These are phyloP conservation scores for Voacanga thouarsii DNA, from an alignment of 257 asterid species.

Conservation along the genomic window DNA sequence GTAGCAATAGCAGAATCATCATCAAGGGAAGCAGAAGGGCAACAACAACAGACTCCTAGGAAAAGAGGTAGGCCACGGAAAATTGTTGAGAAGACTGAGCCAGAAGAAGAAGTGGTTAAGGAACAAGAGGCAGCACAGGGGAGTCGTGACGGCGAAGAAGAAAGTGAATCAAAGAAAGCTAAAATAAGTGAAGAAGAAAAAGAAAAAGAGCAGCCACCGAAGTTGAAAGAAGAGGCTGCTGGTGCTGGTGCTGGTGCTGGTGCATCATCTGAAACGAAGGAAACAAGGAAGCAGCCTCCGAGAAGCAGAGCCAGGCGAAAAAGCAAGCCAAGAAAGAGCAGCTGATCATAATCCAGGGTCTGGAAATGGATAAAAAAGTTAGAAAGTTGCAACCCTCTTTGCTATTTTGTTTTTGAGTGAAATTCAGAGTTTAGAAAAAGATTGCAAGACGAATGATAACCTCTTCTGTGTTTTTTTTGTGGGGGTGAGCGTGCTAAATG, in stretches of 20 bases:
- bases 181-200: constrained; percentile 23
- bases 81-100: constrained; percentile 21
- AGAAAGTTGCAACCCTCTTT: not conserved
- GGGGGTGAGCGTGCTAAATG: not conserved
- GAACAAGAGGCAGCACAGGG: constrained; percentile 18
- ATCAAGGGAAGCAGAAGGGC: constrained; percentile 32
- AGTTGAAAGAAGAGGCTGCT: constrained; percentile 7
- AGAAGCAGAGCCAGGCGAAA: constrained; percentile 65
- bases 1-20: constrained; percentile 56
- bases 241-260: constrained; percentile 16
- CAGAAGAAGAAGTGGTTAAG: constrained; percentile 1
- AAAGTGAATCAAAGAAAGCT: constrained; percentile 31
- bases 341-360: constrained; percentile 23
- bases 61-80: constrained; percentile 78
- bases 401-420: not conserved
- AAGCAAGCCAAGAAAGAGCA: constrained; percentile 71
- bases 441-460: not conserved
- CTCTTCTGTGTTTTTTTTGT: not conserved
- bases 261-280: constrained; percentile 13
- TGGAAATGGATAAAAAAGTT: not conserved
- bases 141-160: constrained; percentile 22
- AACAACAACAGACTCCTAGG: constrained; percentile 25
- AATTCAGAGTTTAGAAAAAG: not conserved
- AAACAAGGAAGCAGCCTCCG: constrained; percentile 14
- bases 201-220: constrained; percentile 16